A percentile compares a stretch with the other conserved stretches of the same genome.
These are phyloP conservation scores for Athelia psychrophila DNA, from an alignment of 1,284 basidiomycete species.

Conservation along the genomic window DNA sequence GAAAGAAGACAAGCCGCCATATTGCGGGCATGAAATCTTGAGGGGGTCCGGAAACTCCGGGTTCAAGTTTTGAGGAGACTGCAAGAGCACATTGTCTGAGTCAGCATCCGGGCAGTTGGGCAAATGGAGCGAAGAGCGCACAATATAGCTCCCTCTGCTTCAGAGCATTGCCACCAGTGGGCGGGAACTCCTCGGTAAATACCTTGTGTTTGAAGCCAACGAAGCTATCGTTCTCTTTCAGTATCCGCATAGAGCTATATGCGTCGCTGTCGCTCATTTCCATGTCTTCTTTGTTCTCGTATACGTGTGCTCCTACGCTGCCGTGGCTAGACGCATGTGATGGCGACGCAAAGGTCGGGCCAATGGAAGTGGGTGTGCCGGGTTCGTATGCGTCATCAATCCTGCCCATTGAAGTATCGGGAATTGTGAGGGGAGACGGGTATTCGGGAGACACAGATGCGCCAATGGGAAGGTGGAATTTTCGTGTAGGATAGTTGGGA, in stretches of 20 bases:
- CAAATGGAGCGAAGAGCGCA: no score
- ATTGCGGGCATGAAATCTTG: conserved; percentile 18
- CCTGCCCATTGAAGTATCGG: conserved; percentile 20
- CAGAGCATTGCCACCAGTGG: background rate
- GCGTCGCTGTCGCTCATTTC: background rate
- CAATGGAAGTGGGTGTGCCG: conserved; percentile 23
- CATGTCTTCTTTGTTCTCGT: background rate
- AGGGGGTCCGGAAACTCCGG: no score
- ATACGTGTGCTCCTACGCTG: no score
- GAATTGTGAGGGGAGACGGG: conserved; percentile 5
- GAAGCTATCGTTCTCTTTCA: background rate
- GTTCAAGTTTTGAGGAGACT: no score
- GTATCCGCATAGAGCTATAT: background rate
- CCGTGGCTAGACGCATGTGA: conserved; percentile 1
- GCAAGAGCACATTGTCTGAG: no score
- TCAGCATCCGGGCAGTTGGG: no score
- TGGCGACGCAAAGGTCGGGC: conserved; percentile 31
- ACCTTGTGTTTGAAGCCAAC: no score
- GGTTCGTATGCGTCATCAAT: conserved; percentile 7
- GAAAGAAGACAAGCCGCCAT: conserved; percentile 28
- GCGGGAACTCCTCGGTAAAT: no score
- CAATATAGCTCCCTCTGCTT: no score
- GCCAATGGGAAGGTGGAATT: conserved; percentile 23
- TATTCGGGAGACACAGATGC: conserved; percentile 9
- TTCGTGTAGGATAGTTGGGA: conserved; percentile 16